A percentile compares a stretch with the other conserved stretches of the same genome.
Evolutionary conservation across 805 yeast species (phyloP).

Genomic region (Spathaspora girioi): DNA sequence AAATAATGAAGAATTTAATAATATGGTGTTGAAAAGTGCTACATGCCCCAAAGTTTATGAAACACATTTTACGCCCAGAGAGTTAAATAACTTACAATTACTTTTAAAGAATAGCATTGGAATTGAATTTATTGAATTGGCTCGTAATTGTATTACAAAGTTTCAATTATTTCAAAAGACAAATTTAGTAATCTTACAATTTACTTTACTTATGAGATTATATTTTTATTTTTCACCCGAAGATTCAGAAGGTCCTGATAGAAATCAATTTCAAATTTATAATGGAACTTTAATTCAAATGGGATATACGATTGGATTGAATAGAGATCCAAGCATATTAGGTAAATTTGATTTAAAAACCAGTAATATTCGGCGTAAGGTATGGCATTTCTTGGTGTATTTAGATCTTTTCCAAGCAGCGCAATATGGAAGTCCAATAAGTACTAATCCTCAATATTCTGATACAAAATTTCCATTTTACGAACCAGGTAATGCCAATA

Average conservation of each 20-base stretch:
- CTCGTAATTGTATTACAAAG: slow-evolving; percentile 53
- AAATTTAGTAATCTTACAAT: slow-evolving; percentile 24
- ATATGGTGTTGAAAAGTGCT: slow-evolving; percentile 10
- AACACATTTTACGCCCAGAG: slow-evolving; percentile 16
- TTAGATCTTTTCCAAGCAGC: slow-evolving; percentile 44
- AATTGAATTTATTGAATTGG: slow-evolving; percentile 42
- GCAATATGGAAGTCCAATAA: slow-evolving; percentile 45
- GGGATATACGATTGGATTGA: slow-evolving; percentile 36
- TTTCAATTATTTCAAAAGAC: slow-evolving; percentile 44
- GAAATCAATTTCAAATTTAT: slow-evolving; percentile 23
- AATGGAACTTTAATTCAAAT: slow-evolving; percentile 29
- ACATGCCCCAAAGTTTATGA: slow-evolving; percentile 12
- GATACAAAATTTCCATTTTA: slow-evolving; percentile 51
- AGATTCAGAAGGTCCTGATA: slow-evolving; percentile 39
- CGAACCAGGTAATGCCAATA: slow-evolving; percentile 32
- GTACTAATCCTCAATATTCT: slow-evolving; percentile 35
- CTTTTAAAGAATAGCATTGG: slow-evolving; percentile 44
- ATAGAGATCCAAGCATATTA: slow-evolving; percentile 36
- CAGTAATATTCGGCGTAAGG: slow-evolving; percentile 50
- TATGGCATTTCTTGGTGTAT: slow-evolving; percentile 51
- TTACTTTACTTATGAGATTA: slow-evolving; percentile 23
- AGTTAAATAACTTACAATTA: slow-evolving; percentile 22
- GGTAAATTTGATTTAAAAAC: slow-evolving; percentile 18
- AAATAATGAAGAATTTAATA: slow-evolving; percentile 23
- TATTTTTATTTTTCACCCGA: slow-evolving; percentile 34